A percentile compares a stretch with the other conserved stretches of the same genome.
phyloP scores from a whole-genome alignment of 495 filamentous ascomycete species.

The Echria macrotheca region DNA sequence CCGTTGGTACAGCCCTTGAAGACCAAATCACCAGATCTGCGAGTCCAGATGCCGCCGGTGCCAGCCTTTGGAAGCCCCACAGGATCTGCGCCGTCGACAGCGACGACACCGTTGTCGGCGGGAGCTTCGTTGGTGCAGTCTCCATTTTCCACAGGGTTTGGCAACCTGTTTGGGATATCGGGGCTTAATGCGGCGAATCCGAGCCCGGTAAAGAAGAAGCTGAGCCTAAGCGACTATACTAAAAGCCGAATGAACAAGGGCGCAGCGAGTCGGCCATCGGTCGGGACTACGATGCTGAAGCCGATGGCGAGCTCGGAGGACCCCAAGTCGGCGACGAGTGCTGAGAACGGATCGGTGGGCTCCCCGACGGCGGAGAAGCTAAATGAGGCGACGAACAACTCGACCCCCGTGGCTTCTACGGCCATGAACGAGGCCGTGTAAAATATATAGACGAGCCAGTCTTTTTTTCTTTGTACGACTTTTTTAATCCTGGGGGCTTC shows the following conservation, averaged over 20 bases:
- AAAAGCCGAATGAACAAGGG: slow-evolving; percentile 46
- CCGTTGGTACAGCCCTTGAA: slow-evolving; percentile 19
- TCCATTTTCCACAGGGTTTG: slow-evolving; percentile 38
- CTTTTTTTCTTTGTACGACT: slow-evolving; percentile 7
- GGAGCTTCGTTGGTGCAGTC: slow-evolving; percentile 45
- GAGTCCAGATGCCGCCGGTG: slow-evolving; percentile 47
- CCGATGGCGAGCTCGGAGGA: slow-evolving; percentile 33
- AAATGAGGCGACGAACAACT: slow-evolving; percentile 15
- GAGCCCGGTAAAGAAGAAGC: slow-evolving; percentile 63
- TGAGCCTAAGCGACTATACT: slow-evolving; percentile 69
- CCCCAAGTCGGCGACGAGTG: slow-evolving; percentile 35
- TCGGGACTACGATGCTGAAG: slow-evolving; percentile 29
- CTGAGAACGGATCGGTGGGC: slow-evolving; percentile 23
- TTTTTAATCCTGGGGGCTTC: slow-evolving; percentile 6
- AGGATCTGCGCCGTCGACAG: slow-evolving; percentile 22
- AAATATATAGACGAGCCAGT: slow-evolving; percentile 20
- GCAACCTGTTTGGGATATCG: slow-evolving; percentile 39
- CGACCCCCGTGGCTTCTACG: slow-evolving; percentile 2
- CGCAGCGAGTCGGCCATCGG: slow-evolving; percentile 35
- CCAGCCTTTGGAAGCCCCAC: slow-evolving; percentile 31
- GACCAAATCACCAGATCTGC: slow-evolving; percentile 39
- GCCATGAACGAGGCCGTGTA: slow-evolving; percentile 17
- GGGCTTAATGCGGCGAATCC: slow-evolving; percentile 44
- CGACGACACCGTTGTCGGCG: slow-evolving; percentile 41
- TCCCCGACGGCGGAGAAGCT: slow-evolving; percentile 30